Conservation (phyloP, 2,329 filamentous ascomycete genomes). For the Aspergillus quadrilineatus region DNA sequence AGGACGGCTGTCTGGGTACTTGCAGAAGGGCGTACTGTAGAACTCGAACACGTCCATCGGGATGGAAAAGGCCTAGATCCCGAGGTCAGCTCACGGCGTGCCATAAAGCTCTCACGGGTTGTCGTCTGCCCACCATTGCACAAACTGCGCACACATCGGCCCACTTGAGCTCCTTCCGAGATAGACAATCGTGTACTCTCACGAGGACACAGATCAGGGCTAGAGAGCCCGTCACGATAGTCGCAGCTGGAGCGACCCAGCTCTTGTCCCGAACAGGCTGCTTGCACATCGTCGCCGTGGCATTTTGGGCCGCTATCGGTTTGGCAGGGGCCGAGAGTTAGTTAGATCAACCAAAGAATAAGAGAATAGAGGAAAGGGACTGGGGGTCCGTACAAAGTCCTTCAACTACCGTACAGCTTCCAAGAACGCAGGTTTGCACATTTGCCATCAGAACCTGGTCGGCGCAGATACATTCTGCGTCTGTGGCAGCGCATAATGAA, state of each 20-base stretch:
- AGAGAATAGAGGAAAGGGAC: neutral
- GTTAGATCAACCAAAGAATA: neutral
- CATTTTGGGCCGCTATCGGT: neutral
- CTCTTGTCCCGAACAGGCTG: slow-evolving; percentile 1
- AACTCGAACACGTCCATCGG: slow-evolving; percentile 3
- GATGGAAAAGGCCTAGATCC: neutral
- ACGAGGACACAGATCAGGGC: neutral
- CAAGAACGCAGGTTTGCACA: neutral
- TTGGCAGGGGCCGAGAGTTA: neutral
- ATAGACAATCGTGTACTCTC: neutral
- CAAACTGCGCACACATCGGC: neutral
- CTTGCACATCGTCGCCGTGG: neutral
- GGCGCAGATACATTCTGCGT: neutral
- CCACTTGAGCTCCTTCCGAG: neutral
- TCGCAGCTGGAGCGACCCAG: neutral
- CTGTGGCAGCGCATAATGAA: neutral
- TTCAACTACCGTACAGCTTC: neutral
- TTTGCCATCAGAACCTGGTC: neutral
- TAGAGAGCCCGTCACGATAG: neutral
- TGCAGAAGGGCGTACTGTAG: neutral
- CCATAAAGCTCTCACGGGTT: no score
- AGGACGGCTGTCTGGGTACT: no score
- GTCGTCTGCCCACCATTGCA: neutral
- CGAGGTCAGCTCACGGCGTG: neutral
- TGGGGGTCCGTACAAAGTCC: neutral